Base-by-base conservation (phyloP, 352 stramenopile genomes). In the Phytophthora uliginosa region DNA sequence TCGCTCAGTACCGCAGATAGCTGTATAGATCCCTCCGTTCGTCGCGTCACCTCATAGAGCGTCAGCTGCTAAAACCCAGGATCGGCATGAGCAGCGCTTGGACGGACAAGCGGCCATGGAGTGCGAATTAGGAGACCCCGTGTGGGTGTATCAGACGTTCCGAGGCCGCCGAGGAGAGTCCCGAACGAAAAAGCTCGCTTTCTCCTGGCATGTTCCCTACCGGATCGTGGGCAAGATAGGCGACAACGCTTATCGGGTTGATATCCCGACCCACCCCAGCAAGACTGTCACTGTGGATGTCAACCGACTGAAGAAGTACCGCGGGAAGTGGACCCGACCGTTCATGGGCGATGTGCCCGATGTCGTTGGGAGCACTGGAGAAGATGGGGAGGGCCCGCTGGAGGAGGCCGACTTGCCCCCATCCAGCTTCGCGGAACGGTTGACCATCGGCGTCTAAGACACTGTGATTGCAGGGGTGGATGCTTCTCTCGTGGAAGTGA, bases 151-250 rank as follows among this genome's bases (percentile, higher is more conserved):
- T 2, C 50, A 54, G 18, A 12, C 28, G 2, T 65, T 65, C 15
- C 2, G 59, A 0, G 24, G 18, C 0, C 45, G 24, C 1, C 6
- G 58, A 7, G 28, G 38, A 0, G 26, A 51, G 17, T 12, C 3
- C 4, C 3, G 26, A 3, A 65, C 59, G 1, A 56, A 65, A n/a
- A 64, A 64, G 7, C 18, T 64, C 1, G 58, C 42, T 0, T 64
- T 64, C 3, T 17, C n/a, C 2, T 65, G 59, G 45, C 45, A 65
- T 31, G 51, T 20, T 42, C 61, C 51, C 1, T 67, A 59, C 22
- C 22, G 50, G 3, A 31, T 58, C 2, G 8, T 58, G 0, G 6
- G 1, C 4, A 51, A 42, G 34, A 33, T 59, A 0, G 50, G 34
- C 4, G 22, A 66, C 1, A 66, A 66, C 33, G 20, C 20, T 1